phyloP scores from a whole-genome alignment of 345 rosid species.

The Citrus glauca region DNA sequence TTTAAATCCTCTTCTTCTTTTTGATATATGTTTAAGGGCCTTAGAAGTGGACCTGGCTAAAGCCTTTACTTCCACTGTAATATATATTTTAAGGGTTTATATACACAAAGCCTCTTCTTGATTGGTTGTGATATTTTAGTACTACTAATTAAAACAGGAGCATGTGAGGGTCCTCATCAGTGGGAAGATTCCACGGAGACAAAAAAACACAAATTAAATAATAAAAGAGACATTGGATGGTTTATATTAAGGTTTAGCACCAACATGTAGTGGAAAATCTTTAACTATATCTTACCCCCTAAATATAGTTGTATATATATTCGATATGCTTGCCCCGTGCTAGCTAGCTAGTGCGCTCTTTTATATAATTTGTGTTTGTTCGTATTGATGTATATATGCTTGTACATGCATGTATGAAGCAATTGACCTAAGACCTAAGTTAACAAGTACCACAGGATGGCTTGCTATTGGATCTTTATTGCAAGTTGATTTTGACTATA shows the following conservation, averaged over 20 bases:
- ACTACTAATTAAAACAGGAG: not conserved
- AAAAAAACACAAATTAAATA: slow-evolving; percentile 4
- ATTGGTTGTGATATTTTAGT: not conserved
- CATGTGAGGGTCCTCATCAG: slow-evolving; percentile 24
- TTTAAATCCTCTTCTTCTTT: not conserved
- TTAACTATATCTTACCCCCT: slow-evolving; percentile 19
- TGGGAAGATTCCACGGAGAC: slow-evolving; percentile 26
- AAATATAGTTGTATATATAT: slow-evolving; percentile 33
- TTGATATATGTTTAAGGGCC: not conserved
- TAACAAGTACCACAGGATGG: not conserved
- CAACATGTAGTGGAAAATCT: slow-evolving; percentile 32
- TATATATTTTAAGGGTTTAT: not conserved
- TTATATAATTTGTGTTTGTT: not conserved
- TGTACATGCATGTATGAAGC: not conserved
- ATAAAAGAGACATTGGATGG: slow-evolving; percentile 26
- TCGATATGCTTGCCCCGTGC: slow-evolving; percentile 23
- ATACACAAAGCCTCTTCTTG: not conserved
- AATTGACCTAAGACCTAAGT: not conserved
- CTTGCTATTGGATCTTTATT: not conserved
- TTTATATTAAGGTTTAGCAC: slow-evolving; percentile 23
- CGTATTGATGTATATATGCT: not conserved
- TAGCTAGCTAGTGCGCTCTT: not conserved
- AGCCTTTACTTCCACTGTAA: not conserved
- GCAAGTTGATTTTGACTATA: too few relatives aligned
- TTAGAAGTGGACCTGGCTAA: not conserved